These are phyloP conservation scores for Ophiocordyceps sinensis DNA, from an alignment of 2,329 filamentous ascomycete species.

Conservation along the genomic window DNA sequence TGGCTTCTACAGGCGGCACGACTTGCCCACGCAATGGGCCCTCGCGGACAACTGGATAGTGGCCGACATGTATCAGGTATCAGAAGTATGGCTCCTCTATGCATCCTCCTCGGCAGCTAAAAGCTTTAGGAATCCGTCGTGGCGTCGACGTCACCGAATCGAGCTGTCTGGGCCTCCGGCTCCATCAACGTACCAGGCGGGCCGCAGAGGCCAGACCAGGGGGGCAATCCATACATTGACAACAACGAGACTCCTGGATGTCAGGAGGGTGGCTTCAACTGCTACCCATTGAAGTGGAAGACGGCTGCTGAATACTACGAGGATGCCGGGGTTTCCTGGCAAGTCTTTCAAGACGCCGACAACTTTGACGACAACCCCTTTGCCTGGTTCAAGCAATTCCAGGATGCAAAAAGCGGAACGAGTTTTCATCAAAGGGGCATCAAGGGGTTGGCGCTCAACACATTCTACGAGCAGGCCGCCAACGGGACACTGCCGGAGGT, in stretches of 20 bases:
- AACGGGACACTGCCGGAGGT: slow-evolving; percentile 36
- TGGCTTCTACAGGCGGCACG: slow-evolving; percentile 33
- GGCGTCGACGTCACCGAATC: slow-evolving; percentile 36
- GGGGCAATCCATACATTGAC: slow-evolving; percentile 30
- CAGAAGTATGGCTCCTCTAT: background rate
- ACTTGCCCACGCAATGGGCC: slow-evolving; percentile 39
- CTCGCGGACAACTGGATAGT: slow-evolving; percentile 39
- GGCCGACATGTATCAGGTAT: slow-evolving; percentile 37
- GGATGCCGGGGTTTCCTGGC: slow-evolving; percentile 32
- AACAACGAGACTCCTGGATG: slow-evolving; percentile 34
- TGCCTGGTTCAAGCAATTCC: slow-evolving; percentile 38
- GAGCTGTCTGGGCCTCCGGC: slow-evolving; percentile 34
- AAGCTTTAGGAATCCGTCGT: slow-evolving; percentile 28
- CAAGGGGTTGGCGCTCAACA: slow-evolving; percentile 29
- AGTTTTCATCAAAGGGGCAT: slow-evolving; percentile 30
- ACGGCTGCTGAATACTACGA: slow-evolving; percentile 34
- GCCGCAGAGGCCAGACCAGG: slow-evolving; percentile 24
- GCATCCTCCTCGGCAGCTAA: slow-evolving; percentile 14
- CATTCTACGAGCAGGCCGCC: slow-evolving; percentile 34
- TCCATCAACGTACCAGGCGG: slow-evolving; percentile 33
- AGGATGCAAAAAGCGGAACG: slow-evolving; percentile 24
- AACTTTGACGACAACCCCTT: slow-evolving; percentile 40
- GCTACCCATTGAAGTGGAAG: slow-evolving; percentile 39
- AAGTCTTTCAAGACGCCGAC: slow-evolving; percentile 32
- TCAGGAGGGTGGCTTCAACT: slow-evolving; percentile 28